Base-by-base conservation (phyloP, 306 rosid genomes). In the Castanea mollissima region DNA sequence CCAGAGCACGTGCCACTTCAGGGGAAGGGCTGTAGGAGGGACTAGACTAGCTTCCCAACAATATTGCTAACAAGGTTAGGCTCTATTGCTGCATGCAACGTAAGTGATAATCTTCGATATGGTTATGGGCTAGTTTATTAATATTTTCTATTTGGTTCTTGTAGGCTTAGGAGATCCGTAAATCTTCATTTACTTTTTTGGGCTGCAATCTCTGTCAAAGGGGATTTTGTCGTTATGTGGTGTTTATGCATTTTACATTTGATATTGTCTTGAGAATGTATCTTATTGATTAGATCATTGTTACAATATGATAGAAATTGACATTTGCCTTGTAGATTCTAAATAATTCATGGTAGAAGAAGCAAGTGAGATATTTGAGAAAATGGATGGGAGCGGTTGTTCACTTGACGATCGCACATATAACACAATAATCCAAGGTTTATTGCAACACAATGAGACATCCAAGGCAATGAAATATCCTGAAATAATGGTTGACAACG, bases 11-110 rank as follows among this genome's bases (percentile, higher is more conserved):
- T 76, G 89, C 89, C 84, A 86, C 86, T 58, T 88, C 89, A 44
- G 88, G 89, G 31, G 89, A 88, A 80, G 88, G 92, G 73, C 88
- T 86, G 41, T 88, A 84, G 1, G 88, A 88, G 81, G 92, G 88
- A 32, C 77, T 88, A 34, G 88, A 89, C 44, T 84, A 86, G 90
- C 92, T 89, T 75, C 82, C 88, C 77, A 89, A 84, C 84, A 89
- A 89, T 35, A 84, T 89, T 55, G 85, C 87, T 74, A 89, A 80
- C 81, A 89, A 78, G 88, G 90, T 67, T 80, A 49, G 5, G 54
- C 25, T 35, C 29, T 20, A 38, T 62, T 34, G 73, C 65, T 55
- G 5, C 16, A 6, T 59, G 15, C 31, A 21, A 21, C 65, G 11
- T 10, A 21, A 10, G 8, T 31, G 21, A 49, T 67, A 1, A 3